Percentiles rank a stretch among this genome's conserved stretches.
phyloP scores from a whole-genome alignment of 129 eudicot genomes.

The Smallanthus sonchifolius region DNA sequence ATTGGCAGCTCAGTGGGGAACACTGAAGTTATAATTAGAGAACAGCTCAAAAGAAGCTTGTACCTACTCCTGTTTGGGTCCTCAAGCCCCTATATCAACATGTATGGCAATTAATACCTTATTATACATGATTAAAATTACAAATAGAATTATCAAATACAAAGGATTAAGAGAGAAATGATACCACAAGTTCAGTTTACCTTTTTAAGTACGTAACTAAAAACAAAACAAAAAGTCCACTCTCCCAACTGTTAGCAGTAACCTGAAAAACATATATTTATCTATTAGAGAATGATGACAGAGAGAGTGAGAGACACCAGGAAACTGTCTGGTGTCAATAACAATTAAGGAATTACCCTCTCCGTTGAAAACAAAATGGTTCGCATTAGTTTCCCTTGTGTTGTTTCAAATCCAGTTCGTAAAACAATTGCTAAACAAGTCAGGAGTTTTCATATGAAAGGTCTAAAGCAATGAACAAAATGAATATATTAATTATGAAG shows the following conservation, averaged over 20 bases:
- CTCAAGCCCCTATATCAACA: constrained; percentile 66
- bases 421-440: constrained; percentile 88
- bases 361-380: constrained; percentile 95
- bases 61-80: constrained; percentile 92
- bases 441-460: constrained; percentile 78
- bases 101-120: not conserved
- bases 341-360: constrained; percentile 48
- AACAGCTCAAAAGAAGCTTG: constrained; percentile 80
- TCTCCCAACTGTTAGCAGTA: constrained; percentile 98
- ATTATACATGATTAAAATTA: no score
- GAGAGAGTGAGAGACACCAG: not conserved
- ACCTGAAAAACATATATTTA: constrained; percentile 46
- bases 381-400: constrained; percentile 96
- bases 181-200: constrained; percentile 29
- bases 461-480: constrained; percentile 40
- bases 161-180: not conserved
- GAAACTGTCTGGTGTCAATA: constrained; percentile 5
- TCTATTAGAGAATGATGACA: not conserved
- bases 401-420: constrained; percentile 95
- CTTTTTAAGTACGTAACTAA: constrained; percentile 89
- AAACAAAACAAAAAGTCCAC: constrained; percentile 83
- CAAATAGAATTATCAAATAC: not conserved
- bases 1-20: constrained; percentile 88
- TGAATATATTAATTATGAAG: not conserved
- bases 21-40: constrained; percentile 86